Base-by-base conservation (phyloP, 2,329 filamentous ascomycete genomes). In the Cucurbitaria berberidis region DNA sequence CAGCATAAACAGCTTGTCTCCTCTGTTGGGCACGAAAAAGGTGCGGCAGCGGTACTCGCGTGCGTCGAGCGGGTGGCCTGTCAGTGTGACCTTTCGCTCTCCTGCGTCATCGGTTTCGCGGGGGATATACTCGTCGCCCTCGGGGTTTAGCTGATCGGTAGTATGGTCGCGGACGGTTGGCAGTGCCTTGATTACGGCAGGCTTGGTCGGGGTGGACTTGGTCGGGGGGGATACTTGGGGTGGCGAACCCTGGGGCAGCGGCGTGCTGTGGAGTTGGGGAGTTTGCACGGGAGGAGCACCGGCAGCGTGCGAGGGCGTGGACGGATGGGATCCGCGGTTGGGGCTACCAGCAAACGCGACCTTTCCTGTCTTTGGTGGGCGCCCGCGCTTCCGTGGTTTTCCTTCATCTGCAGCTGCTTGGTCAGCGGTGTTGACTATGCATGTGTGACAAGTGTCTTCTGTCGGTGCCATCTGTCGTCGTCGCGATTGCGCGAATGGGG, bases 161-260 rank as follows among this genome's bases (percentile, higher is more conserved):
- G 95, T 99, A 74, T 99, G 95, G 70, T 99, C 95, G 76, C 95
- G 84, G 13, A 98, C 95, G 3, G 95, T 98, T 2, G 95, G 95
- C 38, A 99, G 82, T 0, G 95, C 95, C 78, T 99, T 99, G 65
- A 98, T 82, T 8, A 93, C 90, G 9, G 82, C 71, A 26, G 86
- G 82, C 77, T 96, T 96, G 29, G 88, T 88, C 5, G 90, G 89
- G 3, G 91, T 91, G 2, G 88, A 84, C 76, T 93, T 95, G 48
- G 58, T 45, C 19, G 90, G 86, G 15, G 91, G 84, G 13, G 86
- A 86, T 16, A 79, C 74, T 57, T 85, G 90, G 18, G 78, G 77
- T 13, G 85, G 84, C 18, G 84, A 84, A 8, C 70, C 68, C 51
- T 82, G 80, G 34, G 81, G 77, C 35, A 81, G 71, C 36, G 75